Base-by-base conservation (phyloP, 108 stramenopile species). In the Cyclotella baltica region DNA sequence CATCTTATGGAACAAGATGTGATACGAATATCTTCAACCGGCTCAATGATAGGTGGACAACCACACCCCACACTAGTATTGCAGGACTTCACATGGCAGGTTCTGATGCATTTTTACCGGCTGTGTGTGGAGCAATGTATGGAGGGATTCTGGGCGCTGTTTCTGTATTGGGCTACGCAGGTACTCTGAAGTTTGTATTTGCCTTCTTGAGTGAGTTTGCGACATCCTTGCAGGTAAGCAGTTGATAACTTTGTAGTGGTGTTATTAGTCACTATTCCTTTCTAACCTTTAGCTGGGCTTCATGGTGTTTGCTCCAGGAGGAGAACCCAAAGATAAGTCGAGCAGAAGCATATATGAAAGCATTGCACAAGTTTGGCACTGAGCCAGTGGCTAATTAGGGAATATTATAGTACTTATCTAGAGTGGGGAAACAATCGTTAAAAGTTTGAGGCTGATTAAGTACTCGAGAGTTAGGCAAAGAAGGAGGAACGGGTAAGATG, bases 101-200 rank as follows among this genome's bases (percentile, higher is more conserved):
- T 4, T 61, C 33, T 33, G 11, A 61, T n/a, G 59, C 30, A 34
- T 87, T 87, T 37, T 47, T 87, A 30, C 87, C 87, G 4, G 76
- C 87, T 13, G 87, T 87, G 13, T 78, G 76, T 55, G 87, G 87
- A 8, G 83, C 87, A 0, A 85, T 87, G 83, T 87, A 87, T 37
- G 87, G 87, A 20, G 87, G 87, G 13, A 77, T 80, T 50, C 67
- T 87, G 13, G 87, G 84, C 5, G 87, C 87, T 9, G 28, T 40
- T 35, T 50, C 51, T 11, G 37, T 70, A 16, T 20, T 70, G 6
- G 69, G 69, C 9, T 73, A 73, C 23, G 27, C 61, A 0, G 62
- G 62, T 23, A 48, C 20, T 15, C 5, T 73, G 23, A 20, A 62
- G 27, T 19, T 73, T 25, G 72, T 62, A 20, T 73, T 64, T 73